phyloP scores from a whole-genome alignment of 805 yeast genomes.

The Wickerhamomyces pijperi region DNA sequence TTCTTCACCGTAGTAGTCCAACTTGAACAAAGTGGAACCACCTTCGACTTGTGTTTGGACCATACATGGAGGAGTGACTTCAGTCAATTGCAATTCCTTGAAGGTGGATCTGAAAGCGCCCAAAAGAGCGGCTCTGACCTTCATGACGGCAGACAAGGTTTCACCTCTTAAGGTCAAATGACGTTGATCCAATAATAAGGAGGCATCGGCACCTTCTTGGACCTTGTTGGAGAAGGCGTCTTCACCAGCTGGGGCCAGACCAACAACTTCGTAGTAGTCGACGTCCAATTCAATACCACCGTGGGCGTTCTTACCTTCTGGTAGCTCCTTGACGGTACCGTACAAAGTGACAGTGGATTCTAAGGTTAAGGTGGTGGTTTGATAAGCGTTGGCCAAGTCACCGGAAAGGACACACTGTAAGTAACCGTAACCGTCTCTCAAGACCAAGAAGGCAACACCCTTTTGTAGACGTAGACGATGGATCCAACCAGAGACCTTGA shows the following conservation, averaged over 20 bases:
- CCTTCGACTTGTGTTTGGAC: conserved; percentile 99
- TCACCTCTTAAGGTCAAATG: conserved; percentile 97
- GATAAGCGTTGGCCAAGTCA: conserved; percentile 83
- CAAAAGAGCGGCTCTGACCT: conserved; percentile 79
- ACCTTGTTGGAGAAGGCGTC: conserved; percentile 92
- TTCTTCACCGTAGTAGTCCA: conserved; percentile 94
- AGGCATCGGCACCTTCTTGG: conserved; percentile 89
- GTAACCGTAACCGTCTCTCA: conserved; percentile 93
- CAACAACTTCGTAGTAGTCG: conserved; percentile 82
- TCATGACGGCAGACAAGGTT: conserved; percentile 83
- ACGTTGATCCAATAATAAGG: conserved; percentile 85
- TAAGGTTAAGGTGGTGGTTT: conserved; percentile 73
- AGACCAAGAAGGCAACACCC: conserved; percentile 79
- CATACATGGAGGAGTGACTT: conserved; percentile 99
- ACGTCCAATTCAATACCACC: conserved; percentile 92
- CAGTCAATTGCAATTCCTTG: conserved; percentile 62
- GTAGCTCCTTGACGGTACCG: conserved; percentile 75
- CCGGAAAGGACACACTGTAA: conserved; percentile 83
- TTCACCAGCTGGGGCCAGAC: conserved; percentile 93
- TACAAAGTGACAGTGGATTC: conserved; percentile 75
- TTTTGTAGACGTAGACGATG: conserved; percentile 91
- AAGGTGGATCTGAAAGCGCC: conserved; percentile 67
- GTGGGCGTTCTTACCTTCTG: conserved; percentile 95
- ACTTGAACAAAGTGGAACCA: conserved; percentile 88
- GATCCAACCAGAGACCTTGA: conserved; percentile 84